Conservation (phyloP, 2,329 filamentous ascomycete species). For the Madurella fahalii region DNA sequence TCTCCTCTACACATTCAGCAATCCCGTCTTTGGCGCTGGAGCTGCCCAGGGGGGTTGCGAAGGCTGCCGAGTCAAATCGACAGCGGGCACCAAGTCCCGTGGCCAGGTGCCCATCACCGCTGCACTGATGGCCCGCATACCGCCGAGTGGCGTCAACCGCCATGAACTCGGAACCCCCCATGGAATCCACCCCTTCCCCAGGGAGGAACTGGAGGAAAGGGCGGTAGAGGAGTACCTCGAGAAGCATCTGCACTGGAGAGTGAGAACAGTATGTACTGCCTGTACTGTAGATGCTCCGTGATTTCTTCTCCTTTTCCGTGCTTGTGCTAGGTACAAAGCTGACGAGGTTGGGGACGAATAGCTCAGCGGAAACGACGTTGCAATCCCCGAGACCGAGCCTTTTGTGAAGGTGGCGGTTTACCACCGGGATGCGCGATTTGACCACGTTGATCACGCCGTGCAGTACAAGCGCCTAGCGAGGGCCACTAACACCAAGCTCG, state of each 20-base stretch:
- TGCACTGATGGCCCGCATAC: background rate
- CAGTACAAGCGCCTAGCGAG: background rate
- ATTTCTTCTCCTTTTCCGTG: too few relatives aligned
- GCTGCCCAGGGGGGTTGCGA: background rate
- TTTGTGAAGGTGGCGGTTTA: constrained; percentile 1
- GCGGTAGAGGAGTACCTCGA: background rate
- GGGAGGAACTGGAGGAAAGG: background rate
- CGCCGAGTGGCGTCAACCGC: background rate
- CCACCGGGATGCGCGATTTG: constrained; percentile 1
- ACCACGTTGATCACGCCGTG: background rate
- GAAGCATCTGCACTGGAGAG: background rate
- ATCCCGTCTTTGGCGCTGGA: background rate
- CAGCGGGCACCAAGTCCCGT: background rate
- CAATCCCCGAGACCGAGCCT: background rate
- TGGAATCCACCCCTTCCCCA: background rate
- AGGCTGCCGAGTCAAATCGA: background rate
- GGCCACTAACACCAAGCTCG: constrained; percentile 1
- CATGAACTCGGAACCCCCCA: background rate
- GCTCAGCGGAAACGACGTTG: background rate
- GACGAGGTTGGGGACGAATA: background rate
- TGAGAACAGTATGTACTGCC: background rate
- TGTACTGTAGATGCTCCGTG: too few relatives aligned
- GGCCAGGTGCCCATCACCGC: constrained; percentile 1
- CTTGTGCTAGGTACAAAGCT: background rate
- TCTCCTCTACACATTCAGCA: constrained; percentile 3